phyloP scores from a whole-genome alignment of 305 asterid species.

The Fraxinus dipetala region DNA sequence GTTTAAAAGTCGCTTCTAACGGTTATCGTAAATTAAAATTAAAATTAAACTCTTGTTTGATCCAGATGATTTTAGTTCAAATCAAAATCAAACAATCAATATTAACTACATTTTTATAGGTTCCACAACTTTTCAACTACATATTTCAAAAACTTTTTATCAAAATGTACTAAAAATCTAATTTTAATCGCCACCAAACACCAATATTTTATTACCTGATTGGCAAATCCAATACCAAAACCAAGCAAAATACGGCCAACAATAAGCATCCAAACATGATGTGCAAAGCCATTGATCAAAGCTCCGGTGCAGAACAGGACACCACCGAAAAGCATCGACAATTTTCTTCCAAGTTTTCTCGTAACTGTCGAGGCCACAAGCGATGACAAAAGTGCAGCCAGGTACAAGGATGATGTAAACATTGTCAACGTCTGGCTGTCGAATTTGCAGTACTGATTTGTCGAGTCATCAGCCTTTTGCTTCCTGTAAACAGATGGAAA shows the following conservation, averaged over 20 bases:
- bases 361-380: slow-evolving; percentile 56
- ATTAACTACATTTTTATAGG: no score
- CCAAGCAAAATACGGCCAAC: slow-evolving; percentile 61
- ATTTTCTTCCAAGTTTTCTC: slow-evolving; percentile 46
- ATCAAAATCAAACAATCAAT: no score
- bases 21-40: background rate
- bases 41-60: background rate
- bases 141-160: no score
- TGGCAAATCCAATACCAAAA: slow-evolving; percentile 62
- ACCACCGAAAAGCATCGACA: slow-evolving; percentile 64
- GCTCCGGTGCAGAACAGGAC: slow-evolving; percentile 61
- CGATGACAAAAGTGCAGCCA: slow-evolving; percentile 62
- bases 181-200: no score
- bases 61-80: no score
- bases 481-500: slow-evolving; percentile 42
- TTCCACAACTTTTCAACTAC: no score
- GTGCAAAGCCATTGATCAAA: slow-evolving; percentile 49
- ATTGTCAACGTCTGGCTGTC: slow-evolving; percentile 52
- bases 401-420: slow-evolving; percentile 62
- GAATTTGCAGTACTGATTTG: slow-evolving; percentile 61
- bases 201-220: slow-evolving; percentile 50
- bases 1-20: background rate
- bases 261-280: slow-evolving; percentile 51
- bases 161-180: no score
- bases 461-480: slow-evolving; percentile 33